These are phyloP conservation scores for Plasmodium vivax DNA, from an alignment of 169 alveolate species.

Conservation along the genomic window DNA sequence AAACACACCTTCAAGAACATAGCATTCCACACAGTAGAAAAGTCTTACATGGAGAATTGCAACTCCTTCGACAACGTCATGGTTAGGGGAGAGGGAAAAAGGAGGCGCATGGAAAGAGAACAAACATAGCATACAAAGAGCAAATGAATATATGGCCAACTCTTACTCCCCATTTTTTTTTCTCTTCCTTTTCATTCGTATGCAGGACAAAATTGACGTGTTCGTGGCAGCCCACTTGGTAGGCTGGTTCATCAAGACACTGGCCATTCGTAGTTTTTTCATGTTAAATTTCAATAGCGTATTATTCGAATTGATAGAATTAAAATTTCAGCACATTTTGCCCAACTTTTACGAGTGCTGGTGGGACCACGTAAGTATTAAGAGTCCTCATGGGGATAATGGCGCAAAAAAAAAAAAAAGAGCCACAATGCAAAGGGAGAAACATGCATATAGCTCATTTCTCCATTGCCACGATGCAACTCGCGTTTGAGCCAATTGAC, in stretches of 20 bases:
- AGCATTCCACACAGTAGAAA: constrained; percentile 19
- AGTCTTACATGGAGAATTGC: constrained; percentile 50
- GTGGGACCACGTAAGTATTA: constrained; percentile 70
- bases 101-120: not conserved
- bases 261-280: constrained; percentile 28
- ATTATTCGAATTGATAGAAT: constrained; percentile 43
- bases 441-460: not conserved
- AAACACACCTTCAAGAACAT: not conserved
- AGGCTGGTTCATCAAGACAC: constrained; percentile 35
- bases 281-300: constrained; percentile 23
- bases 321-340: constrained; percentile 46
- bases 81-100: not conserved
- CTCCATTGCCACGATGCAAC: not conserved
- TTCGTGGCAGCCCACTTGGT: constrained; percentile 32
- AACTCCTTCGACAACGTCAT: not conserved
- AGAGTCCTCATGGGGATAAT: not conserved
- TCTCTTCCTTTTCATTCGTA: constrained; percentile 3
- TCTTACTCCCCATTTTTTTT: not conserved
- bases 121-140: not conserved
- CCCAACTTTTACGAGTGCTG: constrained; percentile 73
- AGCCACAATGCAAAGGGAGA: not conserved
- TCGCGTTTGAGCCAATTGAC: not conserved
- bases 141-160: constrained; percentile 5
- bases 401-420: constrained; percentile 1
- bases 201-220: constrained; percentile 54